Base-by-base conservation (phyloP, 768 basidiomycete genomes). In the Boletus reticulatus region DNA sequence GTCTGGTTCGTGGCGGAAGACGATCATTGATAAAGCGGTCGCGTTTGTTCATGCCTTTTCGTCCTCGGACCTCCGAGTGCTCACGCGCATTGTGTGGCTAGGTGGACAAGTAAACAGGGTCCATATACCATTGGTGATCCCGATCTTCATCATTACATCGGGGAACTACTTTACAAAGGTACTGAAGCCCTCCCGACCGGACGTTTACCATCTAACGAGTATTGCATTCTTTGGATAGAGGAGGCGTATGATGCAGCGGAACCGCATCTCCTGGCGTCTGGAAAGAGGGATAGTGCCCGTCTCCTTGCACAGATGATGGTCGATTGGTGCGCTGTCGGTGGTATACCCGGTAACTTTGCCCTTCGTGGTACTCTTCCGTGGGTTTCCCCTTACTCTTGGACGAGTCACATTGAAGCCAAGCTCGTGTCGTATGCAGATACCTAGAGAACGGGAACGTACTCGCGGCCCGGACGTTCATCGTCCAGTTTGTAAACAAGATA, bases 401-500 rank as follows among this genome's bases (percentile, higher is more conserved):
- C 2, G 39, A 29, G 17, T 20, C 45, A 27, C 36, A 13, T 50
- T 29, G 16, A 58, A 16, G 38, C 43, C 59, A 14, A 67, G 24
- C 20, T 24, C 46, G 29, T 54, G 43, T 51, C 32, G 47, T 39
- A 27, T 36, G 16, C 63, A 92, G 89, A 54, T 91, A 90, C 64
- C 76, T 94, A 22, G 82, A 81, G 58, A 91, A 93, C 50, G 92
- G 92, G 16, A 94, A 94, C 60, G 88, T 99, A 65, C 83, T 93
- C n/a, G 91, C 91, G 5, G 92, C 96, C 4, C 84, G 85, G n/a
- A 84, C 88, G n/a, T 97, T 98, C 78, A 86, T 96, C 68, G 77
- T 80, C n/a, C 83, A 86, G 47, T 93, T 89, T 69, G 78, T 87
- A 46, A 78, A 86, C 48, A 81, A 83, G 53, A 74, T 91, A 7